Evolutionary conservation across 2,329 filamentous ascomycete species (phyloP).

Genomic region (Cordyceps javanica): DNA sequence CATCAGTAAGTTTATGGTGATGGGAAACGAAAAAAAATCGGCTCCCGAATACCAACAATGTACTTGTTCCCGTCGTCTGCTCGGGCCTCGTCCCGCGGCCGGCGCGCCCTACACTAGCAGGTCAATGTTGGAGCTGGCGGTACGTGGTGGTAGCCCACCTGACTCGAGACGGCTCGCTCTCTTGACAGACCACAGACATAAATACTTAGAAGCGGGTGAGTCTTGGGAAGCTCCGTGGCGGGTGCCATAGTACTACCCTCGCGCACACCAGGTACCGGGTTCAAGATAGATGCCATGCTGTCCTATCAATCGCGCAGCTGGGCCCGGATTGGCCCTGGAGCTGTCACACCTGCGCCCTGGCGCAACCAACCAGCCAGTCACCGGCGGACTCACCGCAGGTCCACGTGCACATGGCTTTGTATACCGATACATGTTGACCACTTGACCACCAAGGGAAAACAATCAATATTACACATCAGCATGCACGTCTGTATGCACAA

Average conservation of each 20-base stretch:
- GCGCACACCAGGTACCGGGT: not conserved
- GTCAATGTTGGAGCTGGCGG: too few relatives aligned
- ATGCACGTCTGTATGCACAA: conserved; percentile 1
- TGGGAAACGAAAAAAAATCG: too few relatives aligned
- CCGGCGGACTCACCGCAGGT: not conserved
- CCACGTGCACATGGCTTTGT: not conserved
- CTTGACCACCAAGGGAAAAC: too few relatives aligned
- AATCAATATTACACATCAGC: not conserved
- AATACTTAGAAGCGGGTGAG: too few relatives aligned
- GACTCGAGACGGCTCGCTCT: too few relatives aligned
- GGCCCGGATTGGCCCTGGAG: not conserved
- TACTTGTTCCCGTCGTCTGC: too few relatives aligned
- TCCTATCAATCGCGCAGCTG: conserved; percentile 5
- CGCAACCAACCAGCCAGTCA: not conserved
- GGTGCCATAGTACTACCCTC: not conserved
- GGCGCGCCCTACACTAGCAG: too few relatives aligned
- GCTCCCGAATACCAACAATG: too few relatives aligned
- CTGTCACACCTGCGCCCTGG: not conserved
- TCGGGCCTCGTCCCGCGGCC: too few relatives aligned
- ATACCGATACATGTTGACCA: too few relatives aligned
- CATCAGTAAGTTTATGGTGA: too few relatives aligned
- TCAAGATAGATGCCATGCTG: not conserved
- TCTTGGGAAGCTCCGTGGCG: conserved; percentile 5
- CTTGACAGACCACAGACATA: not conserved
- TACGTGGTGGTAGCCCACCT: too few relatives aligned